Conservation (phyloP, 176 grass and related monocot species). For the sorghum (Sorghum bicolor) region DNA sequence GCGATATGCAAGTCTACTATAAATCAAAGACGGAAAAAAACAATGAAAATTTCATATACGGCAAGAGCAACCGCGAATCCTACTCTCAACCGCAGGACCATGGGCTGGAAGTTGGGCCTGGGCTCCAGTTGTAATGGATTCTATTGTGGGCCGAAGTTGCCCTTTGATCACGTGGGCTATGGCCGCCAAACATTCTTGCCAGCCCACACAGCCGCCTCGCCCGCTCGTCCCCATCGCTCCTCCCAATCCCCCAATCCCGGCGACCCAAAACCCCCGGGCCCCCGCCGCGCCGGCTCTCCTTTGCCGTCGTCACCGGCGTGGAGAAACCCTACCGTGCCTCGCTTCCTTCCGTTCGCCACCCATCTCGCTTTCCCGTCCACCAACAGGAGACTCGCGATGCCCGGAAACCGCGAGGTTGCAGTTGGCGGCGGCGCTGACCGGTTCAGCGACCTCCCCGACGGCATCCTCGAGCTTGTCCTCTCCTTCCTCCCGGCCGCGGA, state of each 20-base stretch:
- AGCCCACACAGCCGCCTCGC: not conserved
- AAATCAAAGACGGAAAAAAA: too few species aligned
- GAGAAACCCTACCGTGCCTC: not conserved
- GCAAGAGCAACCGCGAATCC: too few species aligned
- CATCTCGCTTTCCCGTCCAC: not conserved
- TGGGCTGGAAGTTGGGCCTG: not conserved
- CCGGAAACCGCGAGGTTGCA: not conserved
- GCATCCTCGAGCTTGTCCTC: slow-evolving; percentile 10
- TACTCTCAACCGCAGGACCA: not conserved
- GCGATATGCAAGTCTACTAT: too few species aligned
- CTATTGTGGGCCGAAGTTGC: not conserved
- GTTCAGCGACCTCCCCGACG: slow-evolving; percentile 7
- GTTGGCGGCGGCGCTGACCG: not conserved
- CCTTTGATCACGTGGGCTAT: not conserved
- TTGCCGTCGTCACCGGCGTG: too few species aligned
- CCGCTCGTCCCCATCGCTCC: too few species aligned
- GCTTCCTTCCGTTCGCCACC: not conserved
- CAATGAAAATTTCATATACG: too few species aligned
- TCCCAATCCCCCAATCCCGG: too few species aligned
- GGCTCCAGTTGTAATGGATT: not conserved
- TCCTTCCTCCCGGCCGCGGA: not conserved
- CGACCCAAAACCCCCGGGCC: not conserved
- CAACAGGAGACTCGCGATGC: too few species aligned
- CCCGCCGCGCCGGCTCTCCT: not conserved
- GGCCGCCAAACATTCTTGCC: not conserved